Evolutionary conservation across 140 eudicot species (phyloP).

Genomic region (Senecio squalidus): DNA sequence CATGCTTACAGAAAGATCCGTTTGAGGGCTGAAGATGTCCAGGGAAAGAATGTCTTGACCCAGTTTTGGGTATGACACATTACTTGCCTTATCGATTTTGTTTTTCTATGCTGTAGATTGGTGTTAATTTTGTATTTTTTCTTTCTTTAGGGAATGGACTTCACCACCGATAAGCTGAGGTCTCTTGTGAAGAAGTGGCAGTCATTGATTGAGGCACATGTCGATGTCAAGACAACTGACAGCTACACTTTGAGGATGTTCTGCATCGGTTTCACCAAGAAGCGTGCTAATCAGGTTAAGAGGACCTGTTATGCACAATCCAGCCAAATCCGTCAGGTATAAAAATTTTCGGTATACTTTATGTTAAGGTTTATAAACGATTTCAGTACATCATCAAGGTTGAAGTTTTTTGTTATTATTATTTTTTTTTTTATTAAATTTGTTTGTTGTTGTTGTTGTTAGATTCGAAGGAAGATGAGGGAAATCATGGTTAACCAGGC

Average conservation of each 20-base stretch:
- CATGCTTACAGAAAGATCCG: conserved; percentile 82
- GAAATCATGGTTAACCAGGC: conserved; percentile 81
- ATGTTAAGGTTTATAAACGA: no score
- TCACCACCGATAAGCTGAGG: conserved; percentile 73
- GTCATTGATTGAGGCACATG: conserved; percentile 76
- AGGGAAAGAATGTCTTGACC: conserved; percentile 77
- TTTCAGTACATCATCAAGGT: no score
- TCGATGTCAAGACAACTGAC: conserved; percentile 83
- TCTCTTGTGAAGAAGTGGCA: conserved; percentile 84
- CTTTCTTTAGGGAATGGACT: conserved; percentile 72
- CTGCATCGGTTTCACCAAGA: conserved; percentile 78
- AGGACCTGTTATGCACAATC: conserved; percentile 79
- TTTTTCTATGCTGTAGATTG: neutral
- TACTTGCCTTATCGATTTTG: no score
- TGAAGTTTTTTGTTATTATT: no score
- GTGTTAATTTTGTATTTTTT: neutral
- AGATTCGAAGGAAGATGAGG: conserved; percentile 85
- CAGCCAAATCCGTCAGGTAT: conserved; percentile 71
- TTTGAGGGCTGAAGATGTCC: conserved; percentile 78
- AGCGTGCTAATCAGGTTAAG: conserved; percentile 72
- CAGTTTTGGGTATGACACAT: conserved; percentile 57
- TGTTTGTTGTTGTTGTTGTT: neutral
- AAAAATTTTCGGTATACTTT: neutral
- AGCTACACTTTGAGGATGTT: conserved; percentile 57
- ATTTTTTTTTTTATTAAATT: neutral